Base-by-base conservation (phyloP, 169 alveolate genomes). In the Plasmodium gonderi region DNA sequence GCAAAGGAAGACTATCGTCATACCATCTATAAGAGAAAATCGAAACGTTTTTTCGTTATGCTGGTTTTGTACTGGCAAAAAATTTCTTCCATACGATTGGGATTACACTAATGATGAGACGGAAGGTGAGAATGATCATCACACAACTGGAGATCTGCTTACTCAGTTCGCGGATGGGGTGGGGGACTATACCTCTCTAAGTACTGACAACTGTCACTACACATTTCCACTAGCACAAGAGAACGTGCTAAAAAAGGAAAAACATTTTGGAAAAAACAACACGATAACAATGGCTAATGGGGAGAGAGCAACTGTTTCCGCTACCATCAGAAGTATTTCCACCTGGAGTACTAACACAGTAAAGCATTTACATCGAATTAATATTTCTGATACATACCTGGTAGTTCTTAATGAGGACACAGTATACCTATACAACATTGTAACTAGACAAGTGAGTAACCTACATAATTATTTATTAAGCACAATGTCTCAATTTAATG, bases 21-120 rank as follows among this genome's bases (percentile, higher is more conserved):
- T 87, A 4, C 93, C 93, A 6, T 9, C 65, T 14, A 51, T 87
- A 75, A 76, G 51, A 23, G 93, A 87, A 87, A 87, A 87, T 75
- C 40, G 45, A 45, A 75, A 87, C 8, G 54, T 87, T 31, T 33
- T 75, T 40, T 75, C 93, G 14, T 17, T 87, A 17, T 87, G 93
- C 23, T 87, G 93, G 93, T 87, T 87, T 75, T 31, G 33, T 9
- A 72, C 44, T 17, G 40, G 40, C 38, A 83, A 17, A 44, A 31
- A 81, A 36, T 1, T 42, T 11, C 33, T 29, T 3, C 9, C 17
- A 8, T 6, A 23, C 29, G 49, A 77, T 36, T 31, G 14, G n/a
- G 26, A 31, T 49, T 2, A 5, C 5, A 26, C 23, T 0, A 14
- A 33, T 11, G 80, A 72, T 72, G 31, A 14, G 5, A 12, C n/a